Conservation (phyloP, 805 yeast genomes). For the Starmerella sirachaensis region DNA sequence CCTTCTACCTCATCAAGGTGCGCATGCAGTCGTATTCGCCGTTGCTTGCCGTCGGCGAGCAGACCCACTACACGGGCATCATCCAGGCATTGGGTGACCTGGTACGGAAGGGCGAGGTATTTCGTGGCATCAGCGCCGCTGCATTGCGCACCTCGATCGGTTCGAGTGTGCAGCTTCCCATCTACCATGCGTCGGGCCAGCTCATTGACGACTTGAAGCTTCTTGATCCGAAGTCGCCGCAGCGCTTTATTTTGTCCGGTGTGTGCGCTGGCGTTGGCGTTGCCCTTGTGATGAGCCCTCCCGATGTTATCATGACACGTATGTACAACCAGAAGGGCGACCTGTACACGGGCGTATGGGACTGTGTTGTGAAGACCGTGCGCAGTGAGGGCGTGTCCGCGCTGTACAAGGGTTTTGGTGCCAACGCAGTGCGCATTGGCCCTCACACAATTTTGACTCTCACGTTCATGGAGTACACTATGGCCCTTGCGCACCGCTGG, state of each 20-base stretch:
- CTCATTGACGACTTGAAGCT: slow-evolving; percentile 43
- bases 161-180: slow-evolving; percentile 87
- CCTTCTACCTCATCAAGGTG: slow-evolving; percentile 83
- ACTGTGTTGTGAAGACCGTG: slow-evolving; percentile 77
- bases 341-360: slow-evolving; percentile 74
- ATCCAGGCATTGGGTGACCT: slow-evolving; percentile 57
- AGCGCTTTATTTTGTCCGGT: slow-evolving; percentile 16
- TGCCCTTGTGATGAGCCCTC: slow-evolving; percentile 91
- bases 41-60: slow-evolving; percentile 67
- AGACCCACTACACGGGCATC: slow-evolving; percentile 68
- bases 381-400: slow-evolving; percentile 75
- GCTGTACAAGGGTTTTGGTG: slow-evolving; percentile 87
- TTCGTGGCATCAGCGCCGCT: slow-evolving; percentile 91
- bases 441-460: slow-evolving; percentile 84
- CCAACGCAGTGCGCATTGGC: slow-evolving; percentile 82
- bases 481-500: slow-evolving; percentile 42
- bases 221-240: slow-evolving; percentile 34
- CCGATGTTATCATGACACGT: slow-evolving; percentile 91
- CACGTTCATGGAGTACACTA: slow-evolving; percentile 91
- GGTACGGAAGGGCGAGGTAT: slow-evolving; percentile 59
- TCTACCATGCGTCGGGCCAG: slow-evolving; percentile 67
- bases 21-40: slow-evolving; percentile 90
- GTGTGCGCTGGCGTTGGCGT: slow-evolving; percentile 79
- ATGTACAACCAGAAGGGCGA: slow-evolving; percentile 89
- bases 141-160: slow-evolving; percentile 90